These are phyloP conservation scores for Polychaeton citri DNA, from an alignment of 2,329 filamentous ascomycete species.

Conservation along the genomic window DNA sequence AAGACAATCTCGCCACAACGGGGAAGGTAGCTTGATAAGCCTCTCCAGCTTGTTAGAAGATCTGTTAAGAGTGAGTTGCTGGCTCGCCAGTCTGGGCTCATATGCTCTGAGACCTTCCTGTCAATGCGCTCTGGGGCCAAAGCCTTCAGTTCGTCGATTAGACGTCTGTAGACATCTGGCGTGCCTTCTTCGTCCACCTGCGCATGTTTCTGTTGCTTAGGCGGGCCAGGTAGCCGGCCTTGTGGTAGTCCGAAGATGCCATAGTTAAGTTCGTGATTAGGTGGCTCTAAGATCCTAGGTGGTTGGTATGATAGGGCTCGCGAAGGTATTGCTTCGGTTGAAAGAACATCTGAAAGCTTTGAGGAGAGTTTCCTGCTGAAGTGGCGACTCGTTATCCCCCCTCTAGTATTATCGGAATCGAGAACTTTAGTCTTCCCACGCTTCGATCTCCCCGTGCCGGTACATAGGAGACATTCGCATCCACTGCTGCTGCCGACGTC, in stretches of 20 bases:
- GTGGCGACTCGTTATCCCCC: conserved; percentile 1
- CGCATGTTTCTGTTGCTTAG: conserved; percentile 4
- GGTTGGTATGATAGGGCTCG: no score
- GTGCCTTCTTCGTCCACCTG: conserved; percentile 39
- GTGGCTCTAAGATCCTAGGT: no score
- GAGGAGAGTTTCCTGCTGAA: background rate
- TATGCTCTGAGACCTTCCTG: conserved; percentile 22
- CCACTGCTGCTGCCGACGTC: conserved; percentile 25
- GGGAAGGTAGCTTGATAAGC: conserved; percentile 39
- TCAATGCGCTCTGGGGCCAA: conserved; percentile 31
- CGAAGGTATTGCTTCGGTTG: background rate
- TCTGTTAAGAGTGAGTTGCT: conserved; percentile 31
- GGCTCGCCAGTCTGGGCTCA: conserved; percentile 45
- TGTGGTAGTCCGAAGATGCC: background rate
- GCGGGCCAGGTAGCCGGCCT: background rate
- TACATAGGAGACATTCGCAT: conserved; percentile 40
- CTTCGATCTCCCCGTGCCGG: conserved; percentile 4
- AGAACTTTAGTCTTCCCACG: background rate
- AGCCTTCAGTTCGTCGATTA: conserved; percentile 35
- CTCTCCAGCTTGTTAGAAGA: conserved; percentile 27
- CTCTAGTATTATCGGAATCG: background rate
- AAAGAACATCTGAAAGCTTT: background rate
- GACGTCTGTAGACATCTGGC: conserved; percentile 38
- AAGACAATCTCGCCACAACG: conserved; percentile 45
- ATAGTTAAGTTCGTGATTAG: background rate